Evolutionary conservation across 2,329 filamentous ascomycete species (phyloP), one percentile per base, ranked within the genome.

Genomic region (Aspergillus chevalieri): DNA sequence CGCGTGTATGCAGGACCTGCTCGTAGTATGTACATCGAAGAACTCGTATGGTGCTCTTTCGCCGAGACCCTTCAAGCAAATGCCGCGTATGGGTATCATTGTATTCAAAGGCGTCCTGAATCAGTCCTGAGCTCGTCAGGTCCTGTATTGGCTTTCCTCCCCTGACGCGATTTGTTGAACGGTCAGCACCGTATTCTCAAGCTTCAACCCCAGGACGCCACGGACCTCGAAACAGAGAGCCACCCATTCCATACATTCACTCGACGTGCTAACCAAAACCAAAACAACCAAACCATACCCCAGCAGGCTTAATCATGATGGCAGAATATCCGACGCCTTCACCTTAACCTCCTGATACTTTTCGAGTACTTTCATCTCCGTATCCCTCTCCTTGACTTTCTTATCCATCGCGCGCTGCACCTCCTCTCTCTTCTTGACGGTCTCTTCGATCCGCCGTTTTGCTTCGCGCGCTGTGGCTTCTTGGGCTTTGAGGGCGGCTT

Each of bases 291-390:
- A 6, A 41, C 5, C 38, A 43, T 12, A 19, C 36, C 9, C 30
- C n/a, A 10, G 24, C 3, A n/a, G 21, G 21, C 21, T 22, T 12
- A 15, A 33, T 61, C 60, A 65, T 26, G 62, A 57, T 15, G 61
- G 54, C 39, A 65, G 55, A 43, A 65, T 57, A 21, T 63, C 60
- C 5, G 63, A 61, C 6, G 57, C 59, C 51, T 68, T 71, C 30
- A 65, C 66, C 51, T 68, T 71, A 33, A 65, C 67, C 51, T 69
- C 64, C 49, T 71, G 70, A 42, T 66, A 71, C 47, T 73, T 73
- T 43, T 66, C 67, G 2, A 72, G 56, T 2, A 73, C 65, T 47
- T 69, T 72, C 58, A 71, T 61, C 54, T 73, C 70, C 4, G 63
- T 70, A 47, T 73, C 67, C 30, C 69, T 60, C 50, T 73, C 69